Conservation (phyloP, 345 rosid genomes). For the Hibiscus trionum region DNA sequence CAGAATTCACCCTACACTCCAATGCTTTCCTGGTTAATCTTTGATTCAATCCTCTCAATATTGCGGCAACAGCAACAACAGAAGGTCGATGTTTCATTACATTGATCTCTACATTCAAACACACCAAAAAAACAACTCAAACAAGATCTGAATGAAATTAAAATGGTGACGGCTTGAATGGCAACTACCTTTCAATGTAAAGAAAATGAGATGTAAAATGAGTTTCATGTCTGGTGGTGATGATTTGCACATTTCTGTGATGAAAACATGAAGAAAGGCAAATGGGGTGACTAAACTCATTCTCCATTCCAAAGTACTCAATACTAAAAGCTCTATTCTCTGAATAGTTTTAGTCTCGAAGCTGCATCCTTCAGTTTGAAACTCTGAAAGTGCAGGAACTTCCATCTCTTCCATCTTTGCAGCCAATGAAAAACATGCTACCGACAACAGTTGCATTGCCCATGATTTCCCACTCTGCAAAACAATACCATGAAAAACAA, state of each 20-base stretch:
- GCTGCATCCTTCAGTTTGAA: constrained; percentile 28
- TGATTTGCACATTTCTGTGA: constrained; percentile 20
- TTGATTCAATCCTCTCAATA: constrained; percentile 31
- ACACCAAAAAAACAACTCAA: background rate
- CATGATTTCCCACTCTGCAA: constrained; percentile 37
- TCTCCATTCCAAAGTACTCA: constrained; percentile 50
- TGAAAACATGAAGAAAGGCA: constrained; percentile 34
- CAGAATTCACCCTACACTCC: constrained; percentile 29
- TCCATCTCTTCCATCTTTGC: constrained; percentile 57
- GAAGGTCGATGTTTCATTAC: constrained; percentile 43
- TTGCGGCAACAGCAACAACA: constrained; percentile 44
- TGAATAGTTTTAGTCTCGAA: constrained; percentile 34
- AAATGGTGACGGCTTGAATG: background rate
- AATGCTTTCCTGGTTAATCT: constrained; percentile 28
- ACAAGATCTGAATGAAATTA: background rate
- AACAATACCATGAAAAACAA: background rate
- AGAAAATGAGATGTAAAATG: constrained; percentile 22
- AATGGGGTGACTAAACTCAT: constrained; percentile 51
- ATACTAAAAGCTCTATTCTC: constrained; percentile 66
- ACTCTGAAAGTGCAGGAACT: constrained; percentile 36
- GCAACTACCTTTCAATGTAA: constrained; percentile 30
- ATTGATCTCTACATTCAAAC: constrained; percentile 29
- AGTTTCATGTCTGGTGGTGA: constrained; percentile 15
- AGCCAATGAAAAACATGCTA: constrained; percentile 60
- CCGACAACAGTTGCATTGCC: constrained; percentile 43